Percentiles rank a stretch among this genome's conserved stretches.
Evolutionary conservation across 768 basidiomycete genomes (phyloP).

Genomic region (Mycena kentingensis): DNA sequence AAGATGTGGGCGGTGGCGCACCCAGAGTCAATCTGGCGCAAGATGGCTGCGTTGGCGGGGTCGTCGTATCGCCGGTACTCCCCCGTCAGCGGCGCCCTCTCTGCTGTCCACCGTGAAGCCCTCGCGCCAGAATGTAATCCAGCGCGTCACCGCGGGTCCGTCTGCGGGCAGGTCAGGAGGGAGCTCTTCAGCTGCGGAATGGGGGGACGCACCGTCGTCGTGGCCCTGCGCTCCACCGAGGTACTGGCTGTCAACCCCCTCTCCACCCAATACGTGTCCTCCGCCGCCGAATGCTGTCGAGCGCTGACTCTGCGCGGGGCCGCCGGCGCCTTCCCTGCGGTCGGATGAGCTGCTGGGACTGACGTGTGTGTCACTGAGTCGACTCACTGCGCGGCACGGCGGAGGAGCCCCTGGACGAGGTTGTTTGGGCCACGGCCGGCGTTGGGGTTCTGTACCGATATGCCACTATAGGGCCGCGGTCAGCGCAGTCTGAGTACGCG

Average conservation of each 20-base stretch:
- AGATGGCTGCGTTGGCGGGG: conserved; percentile 53
- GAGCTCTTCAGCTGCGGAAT: too few relatives aligned
- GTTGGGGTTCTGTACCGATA: conserved; percentile 69
- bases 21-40: conserved; percentile 67
- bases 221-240: conserved; percentile 44
- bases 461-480: conserved; percentile 50
- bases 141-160: conserved; percentile 44
- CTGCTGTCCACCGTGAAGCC: conserved; percentile 74
- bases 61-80: conserved; percentile 65
- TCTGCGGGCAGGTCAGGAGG: conserved; percentile 39
- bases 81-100: conserved; percentile 23
- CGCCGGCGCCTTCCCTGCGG: conserved; percentile 14
- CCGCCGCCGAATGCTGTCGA: conserved; percentile 46
- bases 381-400: conserved; percentile 59
- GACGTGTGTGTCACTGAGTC: not conserved
- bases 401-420: conserved; percentile 56
- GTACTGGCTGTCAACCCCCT: conserved; percentile 57
- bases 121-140: conserved; percentile 73
- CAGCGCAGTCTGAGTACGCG: not conserved
- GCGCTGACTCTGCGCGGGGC: conserved; percentile 4
- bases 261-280: conserved; percentile 67
- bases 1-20: not conserved
- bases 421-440: conserved; percentile 26
- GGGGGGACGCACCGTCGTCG: conserved; percentile 24
- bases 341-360: conserved; percentile 13